Percentiles rank a stretch among this genome's conserved stretches.
Conservation (phyloP, 2,329 filamentous ascomycete species). For the Claviceps arundinis region DNA sequence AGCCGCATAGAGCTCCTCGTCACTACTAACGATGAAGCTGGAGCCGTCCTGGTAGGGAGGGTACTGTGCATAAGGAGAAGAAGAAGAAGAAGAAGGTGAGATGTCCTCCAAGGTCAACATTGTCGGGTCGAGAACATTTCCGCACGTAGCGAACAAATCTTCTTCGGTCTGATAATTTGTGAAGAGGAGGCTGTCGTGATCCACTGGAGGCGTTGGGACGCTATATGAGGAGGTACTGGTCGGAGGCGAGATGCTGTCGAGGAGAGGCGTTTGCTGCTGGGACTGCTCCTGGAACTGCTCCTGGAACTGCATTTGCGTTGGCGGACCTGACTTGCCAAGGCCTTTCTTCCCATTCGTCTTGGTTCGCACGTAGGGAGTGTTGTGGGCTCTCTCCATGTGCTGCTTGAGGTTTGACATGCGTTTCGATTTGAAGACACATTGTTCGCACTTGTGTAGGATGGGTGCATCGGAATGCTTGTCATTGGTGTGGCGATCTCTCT, state of each 20-base stretch:
- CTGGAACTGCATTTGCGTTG: constrained; percentile 8
- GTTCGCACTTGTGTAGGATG: constrained; percentile 68
- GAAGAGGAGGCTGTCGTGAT: constrained; percentile 27
- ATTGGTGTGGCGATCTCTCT: constrained; percentile 89
- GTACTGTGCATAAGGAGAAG: constrained; percentile 35
- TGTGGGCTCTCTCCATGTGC: constrained; percentile 95
- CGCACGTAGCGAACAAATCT: constrained; percentile 28
- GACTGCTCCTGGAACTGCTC: neutral
- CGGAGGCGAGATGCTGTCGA: constrained; percentile 50
- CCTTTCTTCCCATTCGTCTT: constrained; percentile 74
- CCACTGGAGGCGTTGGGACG: constrained; percentile 45
- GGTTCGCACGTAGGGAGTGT: constrained; percentile 79
- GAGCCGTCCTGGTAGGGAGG: constrained; percentile 47
- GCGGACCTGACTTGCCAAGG: constrained; percentile 30
- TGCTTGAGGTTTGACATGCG: constrained; percentile 95
- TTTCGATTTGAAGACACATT: constrained; percentile 89
- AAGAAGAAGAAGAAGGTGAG: constrained; percentile 23
- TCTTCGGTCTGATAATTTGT: constrained; percentile 33
- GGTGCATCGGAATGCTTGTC: constrained; percentile 84
- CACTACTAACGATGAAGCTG: constrained; percentile 45
- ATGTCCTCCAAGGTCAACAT: constrained; percentile 25
- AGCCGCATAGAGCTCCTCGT: constrained; percentile 50
- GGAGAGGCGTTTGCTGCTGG: constrained; percentile 41
- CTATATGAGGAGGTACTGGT: constrained; percentile 37
- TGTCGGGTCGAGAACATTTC: constrained; percentile 26